Conservation (phyloP, 2,329 filamentous ascomycete species). For the Keithomyces neogunnii region DNA sequence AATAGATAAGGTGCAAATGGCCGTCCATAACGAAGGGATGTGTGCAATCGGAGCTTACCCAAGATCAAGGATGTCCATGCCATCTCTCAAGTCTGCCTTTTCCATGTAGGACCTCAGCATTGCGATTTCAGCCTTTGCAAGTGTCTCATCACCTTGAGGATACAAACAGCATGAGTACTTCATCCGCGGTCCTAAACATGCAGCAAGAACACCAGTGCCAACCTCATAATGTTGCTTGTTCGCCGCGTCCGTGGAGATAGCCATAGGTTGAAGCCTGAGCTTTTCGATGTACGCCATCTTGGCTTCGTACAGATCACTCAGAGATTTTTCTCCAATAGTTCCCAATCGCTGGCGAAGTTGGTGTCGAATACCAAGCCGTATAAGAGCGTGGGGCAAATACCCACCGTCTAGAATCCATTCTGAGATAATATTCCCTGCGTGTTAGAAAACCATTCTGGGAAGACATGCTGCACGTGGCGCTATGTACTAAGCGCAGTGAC, state of each 20-base stretch:
- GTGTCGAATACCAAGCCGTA: constrained; percentile 57
- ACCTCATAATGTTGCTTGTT: constrained; percentile 69
- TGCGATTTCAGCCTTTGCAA: constrained; percentile 56
- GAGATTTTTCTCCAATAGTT: constrained; percentile 44
- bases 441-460: background rate
- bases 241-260: constrained; percentile 56
- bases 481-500: background rate
- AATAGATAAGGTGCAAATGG: background rate
- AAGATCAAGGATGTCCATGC: constrained; percentile 54
- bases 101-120: constrained; percentile 58
- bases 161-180: constrained; percentile 66
- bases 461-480: background rate
- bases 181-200: constrained; percentile 59
- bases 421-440: constrained; percentile 8
- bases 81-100: constrained; percentile 49
- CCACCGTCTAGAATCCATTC: constrained; percentile 57
- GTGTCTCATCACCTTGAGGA: constrained; percentile 50
- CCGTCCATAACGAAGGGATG: background rate
- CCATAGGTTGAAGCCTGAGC: constrained; percentile 54
- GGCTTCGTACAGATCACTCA: constrained; percentile 42
- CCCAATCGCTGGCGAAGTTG: constrained; percentile 54
- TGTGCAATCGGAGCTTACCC: constrained; percentile 34
- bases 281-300: constrained; percentile 57
- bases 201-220: constrained; percentile 52
- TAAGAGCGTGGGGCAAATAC: constrained; percentile 53